A percentile compares a stretch with the other conserved stretches of the same genome.
Conservation (phyloP, 2,329 filamentous ascomycete species). For the Stromatinia cepivora region DNA sequence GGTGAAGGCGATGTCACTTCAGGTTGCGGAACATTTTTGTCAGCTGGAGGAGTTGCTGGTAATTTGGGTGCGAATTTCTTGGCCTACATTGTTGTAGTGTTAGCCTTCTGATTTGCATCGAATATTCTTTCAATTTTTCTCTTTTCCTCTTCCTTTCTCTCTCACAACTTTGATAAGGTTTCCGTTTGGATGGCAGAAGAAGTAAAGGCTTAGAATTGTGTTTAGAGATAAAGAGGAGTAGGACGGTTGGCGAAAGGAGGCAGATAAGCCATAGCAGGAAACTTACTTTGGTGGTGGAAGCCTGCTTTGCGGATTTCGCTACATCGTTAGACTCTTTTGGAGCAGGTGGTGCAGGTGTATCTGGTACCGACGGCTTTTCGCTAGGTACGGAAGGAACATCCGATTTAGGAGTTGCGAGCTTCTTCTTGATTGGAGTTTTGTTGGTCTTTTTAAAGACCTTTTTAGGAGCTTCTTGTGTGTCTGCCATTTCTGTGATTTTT, state of each 20-base stretch:
- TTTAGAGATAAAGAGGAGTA: conserved; percentile 17
- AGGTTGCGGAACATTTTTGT: conserved; percentile 16
- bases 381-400: conserved; percentile 7
- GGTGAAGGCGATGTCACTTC: conserved; percentile 22
- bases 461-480: conserved; percentile 23
- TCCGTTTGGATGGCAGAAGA: background rate
- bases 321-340: conserved; percentile 19
- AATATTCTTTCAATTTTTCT: conserved; percentile 21
- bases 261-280: conserved; percentile 22
- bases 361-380: conserved; percentile 1
- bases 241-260: conserved; percentile 21
- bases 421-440: conserved; percentile 23
- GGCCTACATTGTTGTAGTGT: conserved; percentile 24
- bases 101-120: conserved; percentile 22
- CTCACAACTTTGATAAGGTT: background rate
- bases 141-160: conserved; percentile 4
- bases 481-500: conserved; percentile 16
- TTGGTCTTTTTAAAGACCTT: conserved; percentile 21
- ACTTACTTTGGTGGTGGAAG: conserved; percentile 24
- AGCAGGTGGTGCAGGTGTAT: background rate
- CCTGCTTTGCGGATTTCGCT: conserved; percentile 21
- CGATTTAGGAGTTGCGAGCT: background rate
- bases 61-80: conserved; percentile 24
- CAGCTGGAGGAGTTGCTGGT: conserved; percentile 24
- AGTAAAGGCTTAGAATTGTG: conserved; percentile 1